A percentile compares a stretch with the other conserved stretches of the same genome.
Evolutionary conservation across 192 early-diverging fungal species (phyloP).

Genomic region (Helicostylum pulchrum): DNA sequence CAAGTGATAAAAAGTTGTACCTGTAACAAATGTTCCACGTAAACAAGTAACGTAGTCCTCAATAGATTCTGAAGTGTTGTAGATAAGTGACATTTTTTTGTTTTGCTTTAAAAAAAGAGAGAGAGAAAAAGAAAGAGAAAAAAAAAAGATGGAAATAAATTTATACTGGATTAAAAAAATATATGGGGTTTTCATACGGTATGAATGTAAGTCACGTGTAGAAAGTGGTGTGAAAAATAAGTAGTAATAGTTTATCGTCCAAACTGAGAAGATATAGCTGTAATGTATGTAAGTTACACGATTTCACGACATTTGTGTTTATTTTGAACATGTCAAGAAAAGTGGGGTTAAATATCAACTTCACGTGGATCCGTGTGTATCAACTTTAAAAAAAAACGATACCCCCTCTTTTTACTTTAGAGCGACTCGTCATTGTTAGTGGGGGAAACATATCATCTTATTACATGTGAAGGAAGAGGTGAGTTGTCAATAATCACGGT

Average conservation of each 20-base stretch:
- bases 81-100: background rate
- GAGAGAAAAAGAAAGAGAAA: background rate
- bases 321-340: no score
- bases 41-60: constrained; percentile 9
- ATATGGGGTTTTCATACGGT: background rate
- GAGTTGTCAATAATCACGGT: no score
- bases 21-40: constrained; percentile 7
- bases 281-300: no score
- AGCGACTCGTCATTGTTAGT: no score
- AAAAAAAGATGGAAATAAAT: background rate
- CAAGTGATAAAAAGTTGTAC: background rate
- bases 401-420: no score
- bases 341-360: no score
- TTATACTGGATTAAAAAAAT: background rate
- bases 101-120: background rate
- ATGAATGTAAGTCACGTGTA: background rate
- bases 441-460: no score
- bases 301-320: no score
- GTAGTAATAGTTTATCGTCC: constrained; percentile 13
- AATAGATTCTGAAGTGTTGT: constrained; percentile 3
- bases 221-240: background rate
- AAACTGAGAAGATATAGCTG: constrained; percentile 5
- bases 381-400: no score
- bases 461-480: no score
- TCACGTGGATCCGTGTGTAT: no score